Percentiles rank a stretch among this genome's conserved stretches.
These are phyloP conservation scores for Anaeramoeba flamelloides DNA, from an alignment of 78 protist species.

Conservation along the genomic window DNA sequence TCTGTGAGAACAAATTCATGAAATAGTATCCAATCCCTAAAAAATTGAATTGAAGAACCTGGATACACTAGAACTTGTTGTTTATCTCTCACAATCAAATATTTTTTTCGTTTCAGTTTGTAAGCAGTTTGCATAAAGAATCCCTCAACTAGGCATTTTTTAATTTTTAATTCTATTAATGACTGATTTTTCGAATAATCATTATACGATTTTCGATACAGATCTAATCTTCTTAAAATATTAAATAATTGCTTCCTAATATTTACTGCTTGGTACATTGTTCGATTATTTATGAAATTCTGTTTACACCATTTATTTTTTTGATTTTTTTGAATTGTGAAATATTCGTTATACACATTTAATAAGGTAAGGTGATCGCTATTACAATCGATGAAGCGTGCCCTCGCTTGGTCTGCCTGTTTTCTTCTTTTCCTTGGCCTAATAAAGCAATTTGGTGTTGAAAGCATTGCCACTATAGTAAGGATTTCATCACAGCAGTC, in stretches of 20 bases:
- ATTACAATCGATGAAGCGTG: conserved; percentile 68
- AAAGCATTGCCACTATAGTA: conserved; percentile 71
- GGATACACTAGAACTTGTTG: background rate
- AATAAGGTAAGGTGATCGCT: conserved; percentile 95
- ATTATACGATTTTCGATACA: background rate
- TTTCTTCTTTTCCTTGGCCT: conserved; percentile 68
- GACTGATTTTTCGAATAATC: background rate
- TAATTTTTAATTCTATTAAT: background rate
- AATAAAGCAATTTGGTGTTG: conserved; percentile 40
- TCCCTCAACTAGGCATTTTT: background rate
- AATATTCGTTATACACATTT: conserved; percentile 80
- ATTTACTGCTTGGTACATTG: background rate
- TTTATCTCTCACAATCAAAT: background rate
- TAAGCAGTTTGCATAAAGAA: background rate
- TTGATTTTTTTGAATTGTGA: background rate
- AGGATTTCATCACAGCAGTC: conserved; percentile 76
- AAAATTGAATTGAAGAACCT: background rate
- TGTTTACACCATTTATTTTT: background rate
- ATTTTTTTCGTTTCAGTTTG: background rate
- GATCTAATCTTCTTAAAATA: background rate
- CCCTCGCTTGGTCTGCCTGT: conserved; percentile 49
- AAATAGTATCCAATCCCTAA: background rate
- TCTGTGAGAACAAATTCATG: conserved; percentile 9
- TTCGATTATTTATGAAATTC: background rate
- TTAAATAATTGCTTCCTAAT: conserved; percentile 1